phyloP scores from a whole-genome alignment of 768 basidiomycete genomes.

The Floccularia luteovirens region DNA sequence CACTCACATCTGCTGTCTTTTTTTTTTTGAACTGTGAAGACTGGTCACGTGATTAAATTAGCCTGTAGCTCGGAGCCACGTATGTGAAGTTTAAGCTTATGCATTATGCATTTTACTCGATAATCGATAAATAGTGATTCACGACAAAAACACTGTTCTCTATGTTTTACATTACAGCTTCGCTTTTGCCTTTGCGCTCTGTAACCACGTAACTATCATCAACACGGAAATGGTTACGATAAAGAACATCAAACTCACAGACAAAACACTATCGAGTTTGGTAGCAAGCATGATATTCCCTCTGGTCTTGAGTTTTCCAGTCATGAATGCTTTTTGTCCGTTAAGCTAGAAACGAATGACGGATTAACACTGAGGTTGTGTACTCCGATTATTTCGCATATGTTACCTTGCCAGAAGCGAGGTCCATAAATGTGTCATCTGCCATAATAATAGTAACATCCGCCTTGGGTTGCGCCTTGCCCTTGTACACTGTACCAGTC shows the following conservation, averaged over 20 bases:
- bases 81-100: no score
- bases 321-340: constrained; percentile 96
- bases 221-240: neutral
- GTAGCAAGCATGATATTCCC: constrained; percentile 94
- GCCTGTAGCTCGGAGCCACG: no score
- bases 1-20: no score
- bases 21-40: no score
- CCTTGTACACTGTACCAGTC: constrained; percentile 69
- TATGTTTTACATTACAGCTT: constrained; percentile 25
- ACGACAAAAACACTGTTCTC: neutral
- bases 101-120: no score
- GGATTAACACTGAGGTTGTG: neutral
- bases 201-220: neutral
- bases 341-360: constrained; percentile 44
- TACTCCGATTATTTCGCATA: neutral
- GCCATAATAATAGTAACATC: constrained; percentile 78
- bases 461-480: constrained; percentile 61
- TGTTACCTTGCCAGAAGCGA: constrained; percentile 67
- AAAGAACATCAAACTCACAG: constrained; percentile 37
- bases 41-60: no score
- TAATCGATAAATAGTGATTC: neutral
- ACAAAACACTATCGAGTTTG: constrained; percentile 79
- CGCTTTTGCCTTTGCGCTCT: constrained; percentile 39
- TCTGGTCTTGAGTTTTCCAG: constrained; percentile 85
- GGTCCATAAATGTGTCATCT: constrained; percentile 66